phyloP scores from a whole-genome alignment of 345 rosid species.

The Euphorbia tirucalli region DNA sequence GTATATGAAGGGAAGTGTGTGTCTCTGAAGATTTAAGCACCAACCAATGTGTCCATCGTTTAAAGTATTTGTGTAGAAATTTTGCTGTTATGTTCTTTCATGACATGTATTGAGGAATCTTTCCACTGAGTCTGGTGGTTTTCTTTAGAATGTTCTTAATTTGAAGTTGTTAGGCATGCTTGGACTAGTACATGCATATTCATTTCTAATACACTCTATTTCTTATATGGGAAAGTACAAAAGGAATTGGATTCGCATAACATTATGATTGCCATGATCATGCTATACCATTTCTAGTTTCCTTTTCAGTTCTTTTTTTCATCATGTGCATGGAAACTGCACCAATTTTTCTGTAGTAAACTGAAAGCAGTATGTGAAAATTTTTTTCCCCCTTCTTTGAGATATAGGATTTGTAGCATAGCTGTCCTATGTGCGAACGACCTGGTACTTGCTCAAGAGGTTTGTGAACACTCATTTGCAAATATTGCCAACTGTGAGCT shows the following conservation, averaged over 20 bases:
- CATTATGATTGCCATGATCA: slow-evolving; percentile 8
- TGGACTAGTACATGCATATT: neutral
- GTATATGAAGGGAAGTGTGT: too few relatives aligned
- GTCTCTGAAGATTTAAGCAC: too few relatives aligned
- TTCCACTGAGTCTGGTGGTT: too few relatives aligned
- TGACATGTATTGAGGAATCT: neutral
- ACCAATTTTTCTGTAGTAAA: neutral
- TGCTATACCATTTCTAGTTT: neutral
- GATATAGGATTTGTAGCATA: slow-evolving; percentile 21
- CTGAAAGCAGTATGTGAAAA: neutral
- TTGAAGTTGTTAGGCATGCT: neutral
- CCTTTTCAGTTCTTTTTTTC: neutral
- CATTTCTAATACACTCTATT: neutral
- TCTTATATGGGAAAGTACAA: slow-evolving; percentile 4
- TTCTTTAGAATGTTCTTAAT: neutral
- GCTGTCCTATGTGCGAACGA: slow-evolving; percentile 21
- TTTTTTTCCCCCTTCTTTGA: neutral
- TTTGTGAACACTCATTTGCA: slow-evolving; percentile 4
- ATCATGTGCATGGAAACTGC: neutral
- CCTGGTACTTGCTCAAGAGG: slow-evolving; percentile 10
- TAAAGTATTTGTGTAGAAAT: too few relatives aligned
- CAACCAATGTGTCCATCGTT: too few relatives aligned
- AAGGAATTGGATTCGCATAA: neutral
- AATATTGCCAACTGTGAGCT: slow-evolving; percentile 15
- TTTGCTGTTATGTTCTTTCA: neutral